phyloP scores from a whole-genome alignment of 495 filamentous ascomycete species.

The Polyplosphaeria fusca region DNA sequence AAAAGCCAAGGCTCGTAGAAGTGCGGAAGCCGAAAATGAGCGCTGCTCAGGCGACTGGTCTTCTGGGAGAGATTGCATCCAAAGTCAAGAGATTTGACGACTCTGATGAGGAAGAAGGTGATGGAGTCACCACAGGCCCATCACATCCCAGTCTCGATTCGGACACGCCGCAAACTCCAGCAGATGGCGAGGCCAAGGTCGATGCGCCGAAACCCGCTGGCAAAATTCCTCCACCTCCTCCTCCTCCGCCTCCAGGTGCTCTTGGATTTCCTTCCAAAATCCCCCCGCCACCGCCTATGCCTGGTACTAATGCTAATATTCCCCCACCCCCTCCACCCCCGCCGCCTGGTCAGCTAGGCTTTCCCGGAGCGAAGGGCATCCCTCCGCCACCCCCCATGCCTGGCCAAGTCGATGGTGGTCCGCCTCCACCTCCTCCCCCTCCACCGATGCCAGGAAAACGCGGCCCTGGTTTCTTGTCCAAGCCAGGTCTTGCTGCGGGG shows the following conservation, averaged over 20 bases:
- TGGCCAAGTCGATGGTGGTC: slow-evolving; percentile 17
- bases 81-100: slow-evolving; percentile 74
- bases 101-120: slow-evolving; percentile 65
- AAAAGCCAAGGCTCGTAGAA: slow-evolving; percentile 45
- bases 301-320: slow-evolving; percentile 46
- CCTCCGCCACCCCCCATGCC: slow-evolving; percentile 42
- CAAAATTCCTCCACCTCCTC: slow-evolving; percentile 47
- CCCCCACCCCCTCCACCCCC: slow-evolving; percentile 50
- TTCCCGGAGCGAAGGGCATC: slow-evolving; percentile 42
- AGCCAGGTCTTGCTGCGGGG: slow-evolving; percentile 21
- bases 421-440: slow-evolving; percentile 44
- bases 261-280: slow-evolving; percentile 42
- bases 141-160: slow-evolving; percentile 75
- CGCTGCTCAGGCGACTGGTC: slow-evolving; percentile 65
- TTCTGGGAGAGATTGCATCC: slow-evolving; percentile 75
- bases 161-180: slow-evolving; percentile 65
- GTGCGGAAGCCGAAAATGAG: slow-evolving; percentile 69
- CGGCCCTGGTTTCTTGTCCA: slow-evolving; percentile 44
- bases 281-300: slow-evolving; percentile 52
- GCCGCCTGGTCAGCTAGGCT: slow-evolving; percentile 48
- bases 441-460: slow-evolving; percentile 44
- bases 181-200: slow-evolving; percentile 57
- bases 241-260: slow-evolving; percentile 47
- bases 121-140: slow-evolving; percentile 72
- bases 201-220: slow-evolving; percentile 48